A percentile compares a stretch with the other conserved stretches of the same genome.
phyloP scores from a whole-genome alignment of 75 land plant genomes.

The Pinus albicaulis region DNA sequence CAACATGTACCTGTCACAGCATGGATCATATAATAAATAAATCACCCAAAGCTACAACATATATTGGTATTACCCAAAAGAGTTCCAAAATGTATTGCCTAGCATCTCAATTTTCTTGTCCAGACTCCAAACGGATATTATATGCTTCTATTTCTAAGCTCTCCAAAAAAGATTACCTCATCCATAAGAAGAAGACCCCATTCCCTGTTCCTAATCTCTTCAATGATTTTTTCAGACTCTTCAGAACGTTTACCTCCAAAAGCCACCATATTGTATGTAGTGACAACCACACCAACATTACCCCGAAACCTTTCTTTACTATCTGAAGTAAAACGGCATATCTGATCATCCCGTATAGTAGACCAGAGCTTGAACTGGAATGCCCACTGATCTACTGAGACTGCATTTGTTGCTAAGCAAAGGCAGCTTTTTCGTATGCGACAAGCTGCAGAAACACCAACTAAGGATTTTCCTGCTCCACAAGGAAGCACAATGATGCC shows the following conservation, averaged over 20 bases:
- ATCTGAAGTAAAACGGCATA: conserved; percentile 97
- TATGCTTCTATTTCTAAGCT: neutral
- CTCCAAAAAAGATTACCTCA: conserved; percentile 52
- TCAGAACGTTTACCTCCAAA: conserved; percentile 98
- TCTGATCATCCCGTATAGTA: conserved; percentile 89
- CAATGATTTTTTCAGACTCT: conserved; percentile 97
- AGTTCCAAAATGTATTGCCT: neutral
- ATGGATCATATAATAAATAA: neutral
- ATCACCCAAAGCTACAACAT: neutral
- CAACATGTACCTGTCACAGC: conserved; percentile 83
- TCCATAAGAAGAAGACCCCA: conserved; percentile 99
- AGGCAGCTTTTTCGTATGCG: conserved; percentile 88
- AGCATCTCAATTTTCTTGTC: neutral
- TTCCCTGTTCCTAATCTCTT: conserved; percentile 93
- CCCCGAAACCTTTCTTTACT: conserved; percentile 94
- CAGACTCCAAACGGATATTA: neutral
- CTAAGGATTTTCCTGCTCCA: conserved; percentile 98
- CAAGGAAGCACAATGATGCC: conserved; percentile 99
- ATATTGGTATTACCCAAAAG: neutral
- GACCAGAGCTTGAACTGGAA: conserved; percentile 99
- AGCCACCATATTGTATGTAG: conserved; percentile 99
- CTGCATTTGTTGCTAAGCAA: conserved; percentile 98
- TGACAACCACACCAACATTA: conserved; percentile 94
- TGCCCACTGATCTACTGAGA: conserved; percentile 99
- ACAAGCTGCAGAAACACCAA: conserved; percentile 96